Base-by-base conservation (phyloP, 1,284 basidiomycete species). In the Tylopilus sp. region DNA sequence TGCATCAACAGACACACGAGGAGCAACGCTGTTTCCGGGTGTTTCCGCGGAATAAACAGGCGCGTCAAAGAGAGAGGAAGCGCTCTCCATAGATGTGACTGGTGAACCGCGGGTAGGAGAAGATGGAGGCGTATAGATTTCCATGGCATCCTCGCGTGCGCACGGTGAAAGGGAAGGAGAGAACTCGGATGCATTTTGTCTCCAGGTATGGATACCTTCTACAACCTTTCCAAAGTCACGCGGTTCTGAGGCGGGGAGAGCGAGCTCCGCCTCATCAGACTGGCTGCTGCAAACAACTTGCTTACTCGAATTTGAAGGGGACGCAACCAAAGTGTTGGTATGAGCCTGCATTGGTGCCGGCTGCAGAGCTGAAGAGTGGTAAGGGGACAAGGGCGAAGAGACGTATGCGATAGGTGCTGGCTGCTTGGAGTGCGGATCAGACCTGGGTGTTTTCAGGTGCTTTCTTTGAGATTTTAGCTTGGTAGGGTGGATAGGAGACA, bases 261-360 rank as follows among this genome's bases (percentile, higher is more conserved):
- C 63, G 48, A 78, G 68, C 48, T 85, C 83, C 44, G 73, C 70
- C 60, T 88, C 85, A 55, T 84, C 80, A 39, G 83, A 82, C 60
- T 85, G 80, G 56, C 83, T 86, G 38, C 80, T 84, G n/a, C 81
- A 82, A 14, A 87, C 70, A 31, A 70, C 44, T 18, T 75, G 59
- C 48, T 75, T 71, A 39, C 61, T 62, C 15, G 57, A 54, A 41
- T 41, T 46, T 24, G 53, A 50, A 34, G 67, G 62, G 15, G 57
- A 60, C 11, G 43, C 29, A 24, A 29, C 30, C 34, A 48, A 35
- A 35, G 47, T 31, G 21, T 20, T 40, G n/a, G 34, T 49, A 8
- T 44, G 49, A 9, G 26, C 20, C 21, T 34, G 52, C 9, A n/a
- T 33, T 8, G 47, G 36, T 18, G 51, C 44, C 29, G 36, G 8